phyloP scores from a whole-genome alignment of 805 yeast genomes.

The Yarrowia yakushimensis region DNA sequence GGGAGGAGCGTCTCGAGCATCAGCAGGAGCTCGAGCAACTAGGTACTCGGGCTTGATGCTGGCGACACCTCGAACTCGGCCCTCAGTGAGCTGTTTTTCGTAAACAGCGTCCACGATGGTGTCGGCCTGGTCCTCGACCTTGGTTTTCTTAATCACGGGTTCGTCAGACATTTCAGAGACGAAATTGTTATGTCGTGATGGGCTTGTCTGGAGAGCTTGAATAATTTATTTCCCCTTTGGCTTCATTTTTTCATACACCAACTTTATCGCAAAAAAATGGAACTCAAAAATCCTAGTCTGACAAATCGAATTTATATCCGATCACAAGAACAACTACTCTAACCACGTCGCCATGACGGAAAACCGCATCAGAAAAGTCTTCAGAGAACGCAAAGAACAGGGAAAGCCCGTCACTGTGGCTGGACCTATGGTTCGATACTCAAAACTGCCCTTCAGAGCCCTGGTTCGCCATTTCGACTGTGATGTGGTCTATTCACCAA shows the following conservation, averaged over 20 bases:
- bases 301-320: not conserved
- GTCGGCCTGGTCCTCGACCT: conserved; percentile 29
- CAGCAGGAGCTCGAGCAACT: conserved; percentile 35
- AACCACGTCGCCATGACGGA: conserved; percentile 26
- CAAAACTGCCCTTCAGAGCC: conserved; percentile 87
- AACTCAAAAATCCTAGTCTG: conserved; percentile 37
- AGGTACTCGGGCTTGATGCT: conserved; percentile 70
- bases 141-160: conserved; percentile 33
- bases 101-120: conserved; percentile 31
- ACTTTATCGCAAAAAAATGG: conserved; percentile 27
- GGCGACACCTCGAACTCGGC: conserved; percentile 60
- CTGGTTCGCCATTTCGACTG: conserved; percentile 66
- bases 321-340: not conserved
- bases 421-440: conserved; percentile 97
- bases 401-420: conserved; percentile 60
- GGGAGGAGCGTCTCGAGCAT: conserved; percentile 26
- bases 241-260: not conserved
- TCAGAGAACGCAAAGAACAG: conserved; percentile 46
- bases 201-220: not conserved
- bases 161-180: conserved; percentile 25
- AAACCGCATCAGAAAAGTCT: conserved; percentile 53
- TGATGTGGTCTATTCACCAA: conserved; percentile 89
- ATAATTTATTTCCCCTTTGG: not conserved
- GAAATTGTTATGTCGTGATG: not conserved
- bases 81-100: conserved; percentile 29